Evolutionary conservation across 1,139 yeast genomes (phyloP).

Genomic region (Yamadazyma aaseri): DNA sequence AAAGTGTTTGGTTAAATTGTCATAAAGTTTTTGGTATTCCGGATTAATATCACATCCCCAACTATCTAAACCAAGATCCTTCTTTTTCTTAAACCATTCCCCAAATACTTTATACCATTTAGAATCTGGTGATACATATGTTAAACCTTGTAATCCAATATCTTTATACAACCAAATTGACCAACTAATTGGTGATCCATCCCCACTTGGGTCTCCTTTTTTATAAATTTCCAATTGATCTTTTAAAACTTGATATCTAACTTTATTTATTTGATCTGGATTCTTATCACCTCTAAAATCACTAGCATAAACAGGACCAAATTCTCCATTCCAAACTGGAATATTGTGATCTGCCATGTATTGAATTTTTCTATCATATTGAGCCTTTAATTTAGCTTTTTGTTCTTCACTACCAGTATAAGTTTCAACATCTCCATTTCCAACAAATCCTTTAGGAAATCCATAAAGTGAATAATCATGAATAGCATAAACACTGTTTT

Average conservation of each 20-base stretch:
- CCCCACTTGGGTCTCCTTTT: constrained; percentile 44
- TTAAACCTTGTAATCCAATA: constrained; percentile 47
- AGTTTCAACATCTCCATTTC: constrained; percentile 23
- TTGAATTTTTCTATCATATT: constrained; percentile 40
- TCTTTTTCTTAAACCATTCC: constrained; percentile 38
- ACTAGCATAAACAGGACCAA: constrained; percentile 48
- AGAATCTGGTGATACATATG: constrained; percentile 41
- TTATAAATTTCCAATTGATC: constrained; percentile 43
- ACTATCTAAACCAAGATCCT: constrained; percentile 41
- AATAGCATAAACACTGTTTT: constrained; percentile 45
- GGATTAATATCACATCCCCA: constrained; percentile 49
- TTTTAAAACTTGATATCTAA: constrained; percentile 38
- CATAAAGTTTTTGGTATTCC: constrained; percentile 29
- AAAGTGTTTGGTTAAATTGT: constrained; percentile 31
- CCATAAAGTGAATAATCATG: constrained; percentile 44
- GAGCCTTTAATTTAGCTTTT: constrained; percentile 27
- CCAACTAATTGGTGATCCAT: constrained; percentile 43
- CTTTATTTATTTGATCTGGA: constrained; percentile 31
- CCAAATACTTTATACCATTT: constrained; percentile 41
- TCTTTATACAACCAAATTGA: constrained; percentile 53
- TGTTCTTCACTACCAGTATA: constrained; percentile 33
- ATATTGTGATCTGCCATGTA: constrained; percentile 35
- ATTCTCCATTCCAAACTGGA: constrained; percentile 53
- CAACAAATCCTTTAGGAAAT: constrained; percentile 28
- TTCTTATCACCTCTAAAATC: constrained; percentile 37